Evolutionary conservation across 345 rosid genomes (phyloP).

Genomic region (Camelina neglecta): DNA sequence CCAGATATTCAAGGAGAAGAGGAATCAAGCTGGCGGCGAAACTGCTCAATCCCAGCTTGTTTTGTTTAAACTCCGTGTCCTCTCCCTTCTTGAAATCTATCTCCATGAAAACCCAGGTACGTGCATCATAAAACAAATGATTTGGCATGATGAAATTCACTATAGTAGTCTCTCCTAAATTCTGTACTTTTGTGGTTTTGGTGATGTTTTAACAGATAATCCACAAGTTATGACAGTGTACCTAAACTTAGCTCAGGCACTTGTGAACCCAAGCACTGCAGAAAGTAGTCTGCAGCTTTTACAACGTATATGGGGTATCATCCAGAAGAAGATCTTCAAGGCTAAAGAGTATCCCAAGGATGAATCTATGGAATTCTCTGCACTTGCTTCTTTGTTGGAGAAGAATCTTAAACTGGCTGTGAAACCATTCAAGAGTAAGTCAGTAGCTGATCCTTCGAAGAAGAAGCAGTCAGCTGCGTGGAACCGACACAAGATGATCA

Average conservation of each 20-base stretch:
- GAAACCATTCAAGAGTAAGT: conserved; percentile 86
- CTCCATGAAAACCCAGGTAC: conserved; percentile 91
- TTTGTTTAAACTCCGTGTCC: conserved; percentile 88
- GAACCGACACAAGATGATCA: conserved; percentile 76
- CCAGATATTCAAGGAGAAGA: conserved; percentile 85
- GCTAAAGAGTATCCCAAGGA: conserved; percentile 75
- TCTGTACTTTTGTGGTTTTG: conserved; percentile 14
- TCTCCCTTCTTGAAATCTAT: conserved; percentile 91
- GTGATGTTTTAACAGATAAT: conserved; percentile 53
- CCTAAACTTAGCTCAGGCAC: conserved; percentile 77
- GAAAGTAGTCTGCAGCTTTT: conserved; percentile 91
- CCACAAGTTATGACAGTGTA: conserved; percentile 86
- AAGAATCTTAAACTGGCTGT: conserved; percentile 82
- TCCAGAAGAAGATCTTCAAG: conserved; percentile 87
- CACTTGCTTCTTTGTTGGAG: conserved; percentile 71
- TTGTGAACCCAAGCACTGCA: conserved; percentile 69
- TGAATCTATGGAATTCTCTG: conserved; percentile 56
- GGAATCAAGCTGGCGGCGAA: conserved; percentile 85
- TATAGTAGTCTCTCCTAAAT: not conserved
- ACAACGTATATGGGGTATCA: conserved; percentile 91
- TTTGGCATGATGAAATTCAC: conserved; percentile 21
- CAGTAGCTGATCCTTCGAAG: conserved; percentile 61
- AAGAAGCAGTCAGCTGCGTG: conserved; percentile 71
- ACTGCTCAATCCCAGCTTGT: conserved; percentile 94
- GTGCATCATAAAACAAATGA: conserved; percentile 9